Evolutionary conservation across 768 basidiomycete species (phyloP), one percentile per base, ranked within the genome.

Genomic region (Leccinum pellstonianum): DNA sequence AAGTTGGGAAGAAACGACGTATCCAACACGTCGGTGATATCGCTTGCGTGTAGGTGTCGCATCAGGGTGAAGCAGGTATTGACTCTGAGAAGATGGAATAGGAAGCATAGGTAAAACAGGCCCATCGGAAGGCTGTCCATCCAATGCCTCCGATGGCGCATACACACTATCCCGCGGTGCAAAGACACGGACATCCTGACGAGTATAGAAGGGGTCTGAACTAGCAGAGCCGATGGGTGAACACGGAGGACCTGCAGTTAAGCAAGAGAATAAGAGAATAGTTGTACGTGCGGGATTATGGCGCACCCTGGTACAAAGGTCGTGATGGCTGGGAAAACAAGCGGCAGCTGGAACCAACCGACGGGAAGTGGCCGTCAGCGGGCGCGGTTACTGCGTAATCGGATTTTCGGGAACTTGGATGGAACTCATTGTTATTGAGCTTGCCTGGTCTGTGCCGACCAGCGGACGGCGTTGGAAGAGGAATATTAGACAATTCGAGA

Each of bases 31-130:
- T 15, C 66, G 57, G 68, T 69, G 6, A 72, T 68, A 33, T 73
- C 75, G 66, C 64, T 75, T 66, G 76, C 78, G 70, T 41, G 68
- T 75, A 10, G 73, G 73, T 12, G 73, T 74, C 17, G 69, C 67
- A 52, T 74, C 73, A 29, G 48, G 31, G 33, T 64, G 64, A 33
- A 74, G 70, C 35, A 74, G 71, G 53, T 74, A 74, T 64, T 74
- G 73, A 37, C 73, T 74, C 49, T 74, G 73, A 48, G 73, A 74
- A 14, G 73, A 74, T 9, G 66, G 58, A 11, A 74, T 49, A 12
- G 69, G 62, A 37, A 68, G 58, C 41, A 33, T 29, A 25, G 61
- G 55, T 25, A 61, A 37, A 33, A 52, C 27, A 51, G 48, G 60
- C 25, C 21, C 49, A 21, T 50, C 27, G 10, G 54, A 52, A 29